Conservation (phyloP, 257 asterid species). For the Forsythia suspensa region DNA sequence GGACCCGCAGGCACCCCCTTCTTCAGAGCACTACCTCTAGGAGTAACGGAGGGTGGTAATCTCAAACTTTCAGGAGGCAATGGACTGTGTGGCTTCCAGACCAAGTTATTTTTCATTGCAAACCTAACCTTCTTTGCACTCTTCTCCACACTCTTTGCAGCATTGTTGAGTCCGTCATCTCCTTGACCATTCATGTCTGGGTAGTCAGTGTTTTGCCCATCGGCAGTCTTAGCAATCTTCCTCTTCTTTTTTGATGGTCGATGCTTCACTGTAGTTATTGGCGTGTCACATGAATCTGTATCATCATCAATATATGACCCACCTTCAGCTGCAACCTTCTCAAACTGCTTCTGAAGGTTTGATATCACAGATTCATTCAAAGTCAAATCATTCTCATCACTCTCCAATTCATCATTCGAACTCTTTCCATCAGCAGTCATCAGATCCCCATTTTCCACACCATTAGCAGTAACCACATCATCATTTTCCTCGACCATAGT, state of each 20-base stretch:
- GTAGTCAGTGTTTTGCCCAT: constrained; percentile 18
- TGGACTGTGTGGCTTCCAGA: constrained; percentile 89
- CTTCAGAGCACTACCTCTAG: constrained; percentile 95
- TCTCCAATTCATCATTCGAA: constrained; percentile 31
- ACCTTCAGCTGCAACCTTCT: constrained; percentile 75
- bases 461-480: constrained; percentile 6
- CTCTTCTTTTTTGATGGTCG: constrained; percentile 40
- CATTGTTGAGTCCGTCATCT: constrained; percentile 33
- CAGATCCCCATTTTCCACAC: constrained; percentile 19
- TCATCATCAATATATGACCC: constrained; percentile 41
- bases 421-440: constrained; percentile 19
- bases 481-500: constrained; percentile 30
- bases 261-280: constrained; percentile 31
- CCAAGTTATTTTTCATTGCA: constrained; percentile 84
- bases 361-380: constrained; percentile 59
- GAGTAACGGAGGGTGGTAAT: constrained; percentile 88
- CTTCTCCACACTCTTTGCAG: constrained; percentile 53
- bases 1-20: constrained; percentile 96
- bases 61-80: constrained; percentile 91
- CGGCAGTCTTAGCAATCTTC: constrained; percentile 46
- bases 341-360: constrained; percentile 86
- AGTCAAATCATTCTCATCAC: constrained; percentile 26
- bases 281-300: constrained; percentile 31
- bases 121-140: constrained; percentile 85
- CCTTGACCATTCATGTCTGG: constrained; percentile 26